A percentile compares a stretch with the other conserved stretches of the same genome.
These are phyloP conservation scores for Trypanosoma boissoni DNA, from an alignment of 208 protist genomes.

Conservation along the genomic window DNA sequence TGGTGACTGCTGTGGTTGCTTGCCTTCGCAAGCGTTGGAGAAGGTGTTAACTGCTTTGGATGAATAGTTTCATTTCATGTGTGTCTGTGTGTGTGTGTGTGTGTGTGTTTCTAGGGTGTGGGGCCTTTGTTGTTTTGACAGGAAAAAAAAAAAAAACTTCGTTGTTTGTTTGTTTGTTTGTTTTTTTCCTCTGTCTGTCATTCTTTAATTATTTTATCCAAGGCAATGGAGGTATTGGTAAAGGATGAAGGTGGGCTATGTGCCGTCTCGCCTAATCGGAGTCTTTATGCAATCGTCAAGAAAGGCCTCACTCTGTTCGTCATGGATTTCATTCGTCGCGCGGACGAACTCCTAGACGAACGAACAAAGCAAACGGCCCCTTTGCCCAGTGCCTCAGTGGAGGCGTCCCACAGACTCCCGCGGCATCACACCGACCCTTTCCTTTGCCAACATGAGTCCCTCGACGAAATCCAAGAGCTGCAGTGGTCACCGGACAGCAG, in stretches of 20 bases:
- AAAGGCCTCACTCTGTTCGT: constrained; percentile 23
- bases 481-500: constrained; percentile 29
- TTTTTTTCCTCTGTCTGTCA: neutral
- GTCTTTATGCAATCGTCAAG: constrained; percentile 23
- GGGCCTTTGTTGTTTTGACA: constrained; percentile 1
- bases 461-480: constrained; percentile 26
- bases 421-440: neutral
- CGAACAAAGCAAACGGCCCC: no score
- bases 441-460: constrained; percentile 8
- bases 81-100: neutral
- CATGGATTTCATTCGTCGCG: constrained; percentile 26
- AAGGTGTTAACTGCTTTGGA: no score
- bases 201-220: neutral
- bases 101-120: neutral
- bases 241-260: constrained; percentile 24
- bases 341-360: constrained; percentile 6
- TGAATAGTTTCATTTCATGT: no score
- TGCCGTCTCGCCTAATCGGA: constrained; percentile 23
- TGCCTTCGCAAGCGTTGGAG: no score
- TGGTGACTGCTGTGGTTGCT: neutral
- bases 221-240: constrained; percentile 18
- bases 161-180: constrained; percentile 6
- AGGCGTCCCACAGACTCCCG: no score
- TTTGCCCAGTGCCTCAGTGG: no score
- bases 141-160: no score